phyloP scores from a whole-genome alignment of 805 yeast species.

The Wickerhamomyces sydowiorum region DNA sequence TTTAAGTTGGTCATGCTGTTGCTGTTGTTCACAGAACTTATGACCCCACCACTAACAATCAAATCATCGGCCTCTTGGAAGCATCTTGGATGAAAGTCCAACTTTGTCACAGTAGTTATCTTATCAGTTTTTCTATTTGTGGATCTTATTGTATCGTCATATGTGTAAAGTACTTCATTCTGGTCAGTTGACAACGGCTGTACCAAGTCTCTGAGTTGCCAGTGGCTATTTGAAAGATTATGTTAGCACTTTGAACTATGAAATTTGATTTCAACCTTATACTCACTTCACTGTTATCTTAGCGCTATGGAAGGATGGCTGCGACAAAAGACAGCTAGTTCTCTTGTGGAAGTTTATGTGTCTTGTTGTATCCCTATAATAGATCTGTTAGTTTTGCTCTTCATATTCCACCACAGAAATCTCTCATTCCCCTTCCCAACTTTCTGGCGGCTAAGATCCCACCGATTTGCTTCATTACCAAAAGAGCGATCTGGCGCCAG shows the following conservation, averaged over 20 bases:
- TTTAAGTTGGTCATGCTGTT: slow-evolving; percentile 8
- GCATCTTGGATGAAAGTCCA: slow-evolving; percentile 68
- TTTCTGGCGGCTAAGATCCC: too few relatives aligned
- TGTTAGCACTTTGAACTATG: neutral
- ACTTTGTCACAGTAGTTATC: slow-evolving; percentile 33
- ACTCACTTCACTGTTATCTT: slow-evolving; percentile 3
- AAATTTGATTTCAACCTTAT: neutral
- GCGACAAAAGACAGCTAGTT: slow-evolving; percentile 2
- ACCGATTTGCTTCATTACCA: too few relatives aligned
- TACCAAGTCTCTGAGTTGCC: slow-evolving; percentile 80
- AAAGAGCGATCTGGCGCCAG: too few relatives aligned
- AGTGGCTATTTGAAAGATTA: slow-evolving; percentile 33
- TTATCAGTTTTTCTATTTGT: slow-evolving; percentile 34
- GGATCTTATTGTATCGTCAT: slow-evolving; percentile 44
- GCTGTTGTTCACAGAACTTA: slow-evolving; percentile 29
- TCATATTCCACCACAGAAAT: too few relatives aligned
- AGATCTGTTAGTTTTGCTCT: neutral
- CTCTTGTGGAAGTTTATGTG: neutral
- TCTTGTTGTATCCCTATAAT: neutral
- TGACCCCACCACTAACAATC: slow-evolving; percentile 47
- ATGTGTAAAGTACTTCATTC: slow-evolving; percentile 51
- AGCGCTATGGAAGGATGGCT: slow-evolving; percentile 1
- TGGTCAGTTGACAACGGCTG: slow-evolving; percentile 39
- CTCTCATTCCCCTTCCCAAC: too few relatives aligned
- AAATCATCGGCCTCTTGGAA: slow-evolving; percentile 51